phyloP scores from a whole-genome alignment of 2,329 filamentous ascomycete species.

The Fusarium siculi region DNA sequence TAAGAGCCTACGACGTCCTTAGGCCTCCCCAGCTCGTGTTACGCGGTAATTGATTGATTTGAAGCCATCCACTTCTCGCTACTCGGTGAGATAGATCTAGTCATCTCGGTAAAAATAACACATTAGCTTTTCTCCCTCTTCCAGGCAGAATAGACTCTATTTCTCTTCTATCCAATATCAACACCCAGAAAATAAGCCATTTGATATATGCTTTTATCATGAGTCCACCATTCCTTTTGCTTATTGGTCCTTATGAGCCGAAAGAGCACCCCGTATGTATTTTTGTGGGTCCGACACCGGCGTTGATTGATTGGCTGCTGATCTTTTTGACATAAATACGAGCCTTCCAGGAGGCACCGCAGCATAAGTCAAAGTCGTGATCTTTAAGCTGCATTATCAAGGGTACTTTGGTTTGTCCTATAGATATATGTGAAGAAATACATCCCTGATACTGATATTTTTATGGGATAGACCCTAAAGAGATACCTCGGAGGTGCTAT shows the following conservation, averaged over 20 bases:
- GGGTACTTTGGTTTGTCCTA: not conserved
- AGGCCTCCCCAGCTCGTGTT: constrained; percentile 17
- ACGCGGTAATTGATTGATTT: not conserved
- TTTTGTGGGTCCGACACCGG: not conserved
- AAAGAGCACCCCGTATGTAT: not conserved
- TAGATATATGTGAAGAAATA: not conserved
- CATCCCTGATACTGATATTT: not conserved
- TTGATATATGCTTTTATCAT: not conserved
- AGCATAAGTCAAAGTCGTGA: not conserved
- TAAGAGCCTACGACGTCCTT: constrained; percentile 1
- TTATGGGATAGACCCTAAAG: not conserved
- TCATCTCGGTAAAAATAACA: not conserved
- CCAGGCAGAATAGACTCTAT: not conserved
- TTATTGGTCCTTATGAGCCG: not conserved
- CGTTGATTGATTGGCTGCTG: not conserved
- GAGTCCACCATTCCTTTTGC: not conserved
- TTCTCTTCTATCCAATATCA: not conserved
- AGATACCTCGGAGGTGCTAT: not conserved
- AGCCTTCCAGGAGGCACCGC: not conserved
- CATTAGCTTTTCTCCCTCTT: not conserved
- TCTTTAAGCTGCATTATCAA: not conserved
- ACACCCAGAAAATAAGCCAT: not conserved
- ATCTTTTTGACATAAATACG: not conserved
- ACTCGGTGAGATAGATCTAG: not conserved
- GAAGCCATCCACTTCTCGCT: not conserved